Percentiles rank a stretch among this genome's conserved stretches.
Conservation (phyloP, 768 basidiomycete species). For the Podaxis sp. region DNA sequence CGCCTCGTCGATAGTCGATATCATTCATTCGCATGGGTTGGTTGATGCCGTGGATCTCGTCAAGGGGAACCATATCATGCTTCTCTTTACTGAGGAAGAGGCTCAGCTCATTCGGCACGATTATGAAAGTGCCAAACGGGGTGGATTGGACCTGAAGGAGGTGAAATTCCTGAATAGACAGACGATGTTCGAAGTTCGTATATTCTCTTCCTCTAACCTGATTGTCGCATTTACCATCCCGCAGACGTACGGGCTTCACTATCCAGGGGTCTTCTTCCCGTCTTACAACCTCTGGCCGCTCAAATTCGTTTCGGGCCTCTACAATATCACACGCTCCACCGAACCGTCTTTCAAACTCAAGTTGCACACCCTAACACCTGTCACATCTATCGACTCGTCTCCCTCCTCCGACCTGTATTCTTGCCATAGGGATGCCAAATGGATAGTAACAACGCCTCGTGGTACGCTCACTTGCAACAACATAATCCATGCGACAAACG, state of each 20-base stretch:
- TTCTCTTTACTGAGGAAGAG: slow-evolving; percentile 50
- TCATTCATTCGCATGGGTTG: slow-evolving; percentile 46
- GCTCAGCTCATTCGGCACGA: slow-evolving; percentile 36
- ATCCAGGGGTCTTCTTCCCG: slow-evolving; percentile 49
- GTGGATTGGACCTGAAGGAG: slow-evolving; percentile 21
- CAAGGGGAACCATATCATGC: slow-evolving; percentile 46
- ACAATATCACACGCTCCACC: slow-evolving; percentile 22
- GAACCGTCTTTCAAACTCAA: slow-evolving; percentile 36
- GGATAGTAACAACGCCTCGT: slow-evolving; percentile 44
- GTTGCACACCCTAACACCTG: slow-evolving; percentile 76
- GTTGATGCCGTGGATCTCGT: slow-evolving; percentile 59
- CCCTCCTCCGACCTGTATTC: background rate
- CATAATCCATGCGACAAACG: slow-evolving; percentile 88
- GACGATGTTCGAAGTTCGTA: slow-evolving; percentile 44
- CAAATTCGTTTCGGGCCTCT: slow-evolving; percentile 75
- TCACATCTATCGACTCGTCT: slow-evolving; percentile 37
- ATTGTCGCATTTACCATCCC: background rate
- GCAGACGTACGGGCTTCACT: slow-evolving; percentile 43
- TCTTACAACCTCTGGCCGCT: slow-evolving; percentile 76
- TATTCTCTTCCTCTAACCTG: background rate
- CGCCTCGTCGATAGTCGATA: slow-evolving; percentile 39
- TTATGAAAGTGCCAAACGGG: slow-evolving; percentile 45
- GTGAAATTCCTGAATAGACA: slow-evolving; percentile 47
- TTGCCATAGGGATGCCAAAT: background rate
- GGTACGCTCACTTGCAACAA: slow-evolving; percentile 58